phyloP scores from a whole-genome alignment of 345 rosid species.

The Camelina laxa region DNA sequence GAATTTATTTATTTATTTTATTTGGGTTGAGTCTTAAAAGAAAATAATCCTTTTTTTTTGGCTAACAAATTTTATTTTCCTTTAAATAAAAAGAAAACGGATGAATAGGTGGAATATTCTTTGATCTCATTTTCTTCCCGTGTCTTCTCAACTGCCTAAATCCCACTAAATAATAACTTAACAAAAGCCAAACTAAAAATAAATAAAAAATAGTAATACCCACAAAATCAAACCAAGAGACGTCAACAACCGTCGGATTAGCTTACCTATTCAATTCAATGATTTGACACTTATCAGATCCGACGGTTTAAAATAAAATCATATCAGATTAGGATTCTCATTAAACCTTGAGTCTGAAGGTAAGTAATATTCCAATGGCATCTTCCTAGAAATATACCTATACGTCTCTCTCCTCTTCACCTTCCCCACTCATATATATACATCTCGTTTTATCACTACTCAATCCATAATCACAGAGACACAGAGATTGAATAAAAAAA shows the following conservation, averaged over 20 bases:
- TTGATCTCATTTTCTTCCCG: slow-evolving; percentile 7
- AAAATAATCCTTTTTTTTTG: neutral
- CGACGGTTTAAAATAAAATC: slow-evolving; percentile 13
- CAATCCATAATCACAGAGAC: slow-evolving; percentile 4
- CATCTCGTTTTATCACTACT: slow-evolving; percentile 11
- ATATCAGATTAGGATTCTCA: slow-evolving; percentile 1
- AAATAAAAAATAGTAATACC: neutral
- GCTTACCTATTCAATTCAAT: slow-evolving; percentile 12
- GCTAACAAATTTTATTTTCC: neutral
- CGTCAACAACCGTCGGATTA: slow-evolving; percentile 38
- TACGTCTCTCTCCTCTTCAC: neutral
- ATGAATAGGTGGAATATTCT: slow-evolving; percentile 36
- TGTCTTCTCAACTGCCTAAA: slow-evolving; percentile 39
- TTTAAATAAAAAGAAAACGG: slow-evolving; percentile 1
- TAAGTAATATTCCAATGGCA: slow-evolving; percentile 47
- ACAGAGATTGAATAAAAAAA: neutral
- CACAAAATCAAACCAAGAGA: slow-evolving; percentile 28
- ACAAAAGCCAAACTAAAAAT: slow-evolving; percentile 10
- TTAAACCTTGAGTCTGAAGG: neutral
- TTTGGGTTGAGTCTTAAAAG: neutral
- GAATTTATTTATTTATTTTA: too few relatives aligned
- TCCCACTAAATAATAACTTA: slow-evolving; percentile 8
- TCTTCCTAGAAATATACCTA: slow-evolving; percentile 19
- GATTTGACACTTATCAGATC: slow-evolving; percentile 32
- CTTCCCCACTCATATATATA: slow-evolving; percentile 32